Conservation (phyloP, 139 green algal species). For the Penium margaritaceum region DNA sequence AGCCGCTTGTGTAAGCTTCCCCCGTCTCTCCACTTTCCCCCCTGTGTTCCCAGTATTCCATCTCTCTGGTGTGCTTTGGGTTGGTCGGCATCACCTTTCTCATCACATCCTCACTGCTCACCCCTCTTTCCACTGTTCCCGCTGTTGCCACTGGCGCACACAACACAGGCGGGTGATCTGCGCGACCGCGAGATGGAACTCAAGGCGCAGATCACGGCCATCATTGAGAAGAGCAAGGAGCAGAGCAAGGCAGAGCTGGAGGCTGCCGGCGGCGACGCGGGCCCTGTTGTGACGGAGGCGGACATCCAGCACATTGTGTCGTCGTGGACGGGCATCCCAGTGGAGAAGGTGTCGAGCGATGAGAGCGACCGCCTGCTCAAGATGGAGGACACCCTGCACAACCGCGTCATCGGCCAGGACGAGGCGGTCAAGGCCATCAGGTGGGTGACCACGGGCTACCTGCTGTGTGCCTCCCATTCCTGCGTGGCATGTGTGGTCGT, state of each 20-base stretch:
- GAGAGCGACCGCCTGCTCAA: conserved; percentile 92
- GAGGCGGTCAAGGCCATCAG: conserved; percentile 75
- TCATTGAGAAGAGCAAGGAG: conserved; percentile 61
- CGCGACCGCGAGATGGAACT: conserved; percentile 96
- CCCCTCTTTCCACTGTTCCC: too few relatives aligned
- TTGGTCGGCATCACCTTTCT: too few relatives aligned
- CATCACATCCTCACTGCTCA: too few relatives aligned
- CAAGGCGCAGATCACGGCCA: conserved; percentile 83
- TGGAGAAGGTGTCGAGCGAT: conserved; percentile 82
- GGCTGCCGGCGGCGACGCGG: conserved; percentile 52
- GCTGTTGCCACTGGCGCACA: too few relatives aligned
- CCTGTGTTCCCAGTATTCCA: too few relatives aligned
- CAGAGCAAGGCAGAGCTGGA: conserved; percentile 69
- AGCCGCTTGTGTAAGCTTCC: too few relatives aligned
- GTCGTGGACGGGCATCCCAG: conserved; percentile 74
- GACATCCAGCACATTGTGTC: conserved; percentile 96
- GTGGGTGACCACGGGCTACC: too few relatives aligned
- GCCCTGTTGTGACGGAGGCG: conserved; percentile 71
- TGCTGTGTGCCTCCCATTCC: too few relatives aligned
- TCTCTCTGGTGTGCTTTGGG: too few relatives aligned
- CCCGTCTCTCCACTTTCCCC: too few relatives aligned
- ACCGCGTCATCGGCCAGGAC: conserved; percentile 90
- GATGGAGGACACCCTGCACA: conserved; percentile 95
- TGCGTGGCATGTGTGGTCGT: too few relatives aligned
- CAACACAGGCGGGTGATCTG: conserved; percentile 71